Conservation (phyloP, 495 filamentous ascomycete genomes). For the Podospora didyma region DNA sequence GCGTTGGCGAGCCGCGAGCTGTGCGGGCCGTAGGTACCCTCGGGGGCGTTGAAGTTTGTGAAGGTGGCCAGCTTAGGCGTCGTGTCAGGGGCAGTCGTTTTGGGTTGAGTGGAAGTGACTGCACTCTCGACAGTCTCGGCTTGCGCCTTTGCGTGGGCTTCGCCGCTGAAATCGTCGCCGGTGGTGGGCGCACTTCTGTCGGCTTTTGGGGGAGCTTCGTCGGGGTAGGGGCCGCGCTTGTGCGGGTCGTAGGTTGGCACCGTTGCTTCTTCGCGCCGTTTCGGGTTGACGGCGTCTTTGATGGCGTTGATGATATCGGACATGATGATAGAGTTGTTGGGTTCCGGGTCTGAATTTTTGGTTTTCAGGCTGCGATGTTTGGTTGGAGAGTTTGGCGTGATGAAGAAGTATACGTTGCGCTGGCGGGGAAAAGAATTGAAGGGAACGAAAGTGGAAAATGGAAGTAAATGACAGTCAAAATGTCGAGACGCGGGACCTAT, state of each 20-base stretch:
- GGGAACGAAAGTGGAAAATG: too few relatives aligned
- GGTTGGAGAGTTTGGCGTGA: neutral
- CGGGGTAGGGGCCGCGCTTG: conserved; percentile 20
- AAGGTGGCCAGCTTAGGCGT: conserved; percentile 12
- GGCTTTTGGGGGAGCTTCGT: neutral
- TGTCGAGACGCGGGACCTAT: too few relatives aligned
- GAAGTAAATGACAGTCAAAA: too few relatives aligned
- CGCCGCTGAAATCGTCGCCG: neutral
- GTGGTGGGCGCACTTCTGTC: neutral
- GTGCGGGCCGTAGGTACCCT: conserved; percentile 42
- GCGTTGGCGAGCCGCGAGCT: conserved; percentile 34
- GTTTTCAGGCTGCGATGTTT: neutral
- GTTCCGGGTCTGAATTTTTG: neutral
- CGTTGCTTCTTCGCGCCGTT: conserved; percentile 23
- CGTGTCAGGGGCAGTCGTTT: neutral
- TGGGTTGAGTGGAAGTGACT: neutral
- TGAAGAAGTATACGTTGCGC: neutral
- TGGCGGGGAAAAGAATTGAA: too few relatives aligned
- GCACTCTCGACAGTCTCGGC: conserved; percentile 2
- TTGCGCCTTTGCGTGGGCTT: neutral
- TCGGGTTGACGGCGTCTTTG: conserved; percentile 23
- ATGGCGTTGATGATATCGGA: conserved; percentile 24
- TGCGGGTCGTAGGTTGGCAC: conserved; percentile 19
- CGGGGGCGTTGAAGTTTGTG: conserved; percentile 19
- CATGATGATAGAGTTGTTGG: conserved; percentile 11